Base-by-base conservation (phyloP, 257 asterid genomes). In the Oldenlandia corymbosa region DNA sequence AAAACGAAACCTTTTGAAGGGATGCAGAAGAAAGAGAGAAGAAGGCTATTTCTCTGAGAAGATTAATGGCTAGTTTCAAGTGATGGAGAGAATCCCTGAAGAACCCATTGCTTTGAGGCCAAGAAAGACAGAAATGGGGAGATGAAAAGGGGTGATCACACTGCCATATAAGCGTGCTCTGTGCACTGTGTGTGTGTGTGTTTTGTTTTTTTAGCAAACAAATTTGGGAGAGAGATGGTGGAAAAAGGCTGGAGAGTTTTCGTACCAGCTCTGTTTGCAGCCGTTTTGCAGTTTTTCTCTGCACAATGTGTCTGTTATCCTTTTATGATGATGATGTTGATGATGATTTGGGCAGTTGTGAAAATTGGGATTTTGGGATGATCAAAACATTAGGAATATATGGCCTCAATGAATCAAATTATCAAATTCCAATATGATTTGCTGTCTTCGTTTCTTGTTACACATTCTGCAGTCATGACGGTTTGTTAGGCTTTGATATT, bases 31-130 rank as follows among this genome's bases (percentile, higher is more conserved):
- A 7, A 49, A 16, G 65, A 8, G 32, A 12, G 64, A 24, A 28
- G 47, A 46, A 48, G 28, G 27, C 41, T 28, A 34, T 56, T 67
- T 56, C 11, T 57, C 46, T 14, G 5, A 28, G 65, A n/a, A n/a
- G 27, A 43, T 42, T 27, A n/a, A 37, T 3, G 12, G 20, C 41
- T 14, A 26, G 17, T 45, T 32, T 16, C 1, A 16, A 43, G n/a
- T n/a, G 14, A 12, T 27, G 20, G 13, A 26, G 2, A 6, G 18
- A 64, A 37, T 7, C 50, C 28, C 12, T 60, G 21, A 17, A 18
- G 20, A 47, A 47, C 53, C 53, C 60, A 45, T 69, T 51, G 14
- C 68, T 60, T 68, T 26, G 61, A 6, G 24, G 20, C 11, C 66
- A 27, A 68, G 61, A 45, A 68, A 47, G 31, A 30, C 57, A 32